Conservation (phyloP, 345 rosid genomes). For the Carallia brachiata region DNA sequence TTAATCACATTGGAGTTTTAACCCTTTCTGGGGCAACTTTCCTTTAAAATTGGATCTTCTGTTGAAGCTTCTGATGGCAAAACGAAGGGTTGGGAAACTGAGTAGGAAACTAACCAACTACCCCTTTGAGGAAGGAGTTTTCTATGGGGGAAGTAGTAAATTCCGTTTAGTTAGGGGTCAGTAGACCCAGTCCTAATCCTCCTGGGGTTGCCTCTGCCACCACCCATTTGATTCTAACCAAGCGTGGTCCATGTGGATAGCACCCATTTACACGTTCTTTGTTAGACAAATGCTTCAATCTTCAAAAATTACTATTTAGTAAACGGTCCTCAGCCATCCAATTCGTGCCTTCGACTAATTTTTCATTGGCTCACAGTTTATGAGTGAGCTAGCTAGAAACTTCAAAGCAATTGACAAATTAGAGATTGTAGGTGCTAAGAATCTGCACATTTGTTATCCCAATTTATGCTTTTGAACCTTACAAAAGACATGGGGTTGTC, state of each 20-base stretch:
- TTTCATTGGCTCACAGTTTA: too few species aligned
- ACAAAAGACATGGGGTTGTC: too few species aligned
- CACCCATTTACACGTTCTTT: constrained; percentile 9
- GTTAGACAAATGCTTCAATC: neutral
- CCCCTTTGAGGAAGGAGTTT: constrained; percentile 32
- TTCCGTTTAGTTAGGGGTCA: constrained; percentile 48
- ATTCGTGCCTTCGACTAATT: too few species aligned
- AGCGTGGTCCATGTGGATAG: constrained; percentile 12
- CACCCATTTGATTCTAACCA: constrained; percentile 2
- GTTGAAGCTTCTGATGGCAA: constrained; percentile 38
- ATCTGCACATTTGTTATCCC: too few species aligned
- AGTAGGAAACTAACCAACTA: constrained; percentile 21
- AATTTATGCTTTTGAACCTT: too few species aligned
- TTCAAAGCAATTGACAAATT: too few species aligned
- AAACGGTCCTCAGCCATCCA: neutral
- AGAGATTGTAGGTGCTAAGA: too few species aligned
- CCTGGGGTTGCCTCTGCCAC: constrained; percentile 2
- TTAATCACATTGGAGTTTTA: constrained; percentile 2
- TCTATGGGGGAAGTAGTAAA: constrained; percentile 23
- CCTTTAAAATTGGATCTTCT: constrained; percentile 45
- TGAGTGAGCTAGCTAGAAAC: too few species aligned
- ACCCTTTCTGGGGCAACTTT: constrained; percentile 19
- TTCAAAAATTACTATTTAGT: neutral
- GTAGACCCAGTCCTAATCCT: constrained; percentile 37
- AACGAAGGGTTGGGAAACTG: constrained; percentile 35